Conservation (phyloP, 495 filamentous ascomycete species). For the Trichoderma parareesei region DNA sequence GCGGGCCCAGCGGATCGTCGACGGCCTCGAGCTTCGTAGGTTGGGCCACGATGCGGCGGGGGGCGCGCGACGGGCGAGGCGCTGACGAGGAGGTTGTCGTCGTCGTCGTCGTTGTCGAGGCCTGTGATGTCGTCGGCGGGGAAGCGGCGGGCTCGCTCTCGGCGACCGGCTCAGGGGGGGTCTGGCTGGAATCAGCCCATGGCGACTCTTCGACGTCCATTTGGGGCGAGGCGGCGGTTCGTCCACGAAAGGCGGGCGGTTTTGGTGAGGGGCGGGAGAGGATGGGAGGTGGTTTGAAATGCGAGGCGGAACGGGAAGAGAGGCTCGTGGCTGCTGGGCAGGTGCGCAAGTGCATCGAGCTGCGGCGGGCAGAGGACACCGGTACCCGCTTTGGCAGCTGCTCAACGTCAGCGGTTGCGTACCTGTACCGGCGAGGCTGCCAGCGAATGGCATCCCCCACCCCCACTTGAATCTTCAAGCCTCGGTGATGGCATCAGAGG, state of each 20-base stretch:
- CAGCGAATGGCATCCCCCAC: neutral
- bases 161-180: neutral
- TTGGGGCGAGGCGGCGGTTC: neutral
- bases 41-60: slow-evolving; percentile 71
- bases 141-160: slow-evolving; percentile 5
- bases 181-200: slow-evolving; percentile 26
- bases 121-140: slow-evolving; percentile 26
- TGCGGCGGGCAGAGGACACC: neutral
- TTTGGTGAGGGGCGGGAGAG: neutral
- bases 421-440: slow-evolving; percentile 1
- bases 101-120: slow-evolving; percentile 22
- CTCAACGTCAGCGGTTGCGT: slow-evolving; percentile 10
- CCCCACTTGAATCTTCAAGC: neutral
- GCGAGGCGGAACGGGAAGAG: neutral
- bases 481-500: neutral
- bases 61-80: slow-evolving; percentile 28
- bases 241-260: neutral
- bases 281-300: neutral
- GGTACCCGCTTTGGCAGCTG: slow-evolving; percentile 2
- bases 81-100: slow-evolving; percentile 22
- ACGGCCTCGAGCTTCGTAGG: slow-evolving; percentile 79
- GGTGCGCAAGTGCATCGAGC: neutral
- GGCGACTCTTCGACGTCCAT: slow-evolving; percentile 26
- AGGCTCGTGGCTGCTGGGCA: neutral
- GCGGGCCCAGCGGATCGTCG: slow-evolving; percentile 80